Conservation (phyloP, 2,329 filamentous ascomycete species). For the Aotearoamyces nothofagi region DNA sequence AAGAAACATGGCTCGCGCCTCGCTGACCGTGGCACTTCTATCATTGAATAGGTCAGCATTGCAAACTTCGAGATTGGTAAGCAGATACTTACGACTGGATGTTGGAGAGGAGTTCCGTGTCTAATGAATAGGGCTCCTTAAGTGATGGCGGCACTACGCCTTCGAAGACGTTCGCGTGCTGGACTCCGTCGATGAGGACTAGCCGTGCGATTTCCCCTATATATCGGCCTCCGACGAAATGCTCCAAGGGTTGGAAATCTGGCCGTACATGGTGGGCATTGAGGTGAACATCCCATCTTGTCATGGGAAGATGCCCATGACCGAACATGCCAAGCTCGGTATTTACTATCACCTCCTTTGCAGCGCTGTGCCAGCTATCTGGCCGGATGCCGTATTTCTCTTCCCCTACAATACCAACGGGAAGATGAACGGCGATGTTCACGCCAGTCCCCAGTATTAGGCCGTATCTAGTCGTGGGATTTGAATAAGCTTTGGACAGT, state of each 20-base stretch:
- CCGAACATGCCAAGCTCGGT: constrained; percentile 56
- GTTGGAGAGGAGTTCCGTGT: constrained; percentile 41
- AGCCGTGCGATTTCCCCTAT: constrained; percentile 49
- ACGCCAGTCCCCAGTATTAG: constrained; percentile 53
- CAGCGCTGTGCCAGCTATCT: constrained; percentile 37
- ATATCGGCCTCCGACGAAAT: constrained; percentile 50
- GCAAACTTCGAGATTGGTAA: background rate
- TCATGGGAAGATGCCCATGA: constrained; percentile 38
- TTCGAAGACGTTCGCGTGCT: constrained; percentile 36
- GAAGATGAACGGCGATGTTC: constrained; percentile 50
- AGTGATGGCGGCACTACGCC: constrained; percentile 40
- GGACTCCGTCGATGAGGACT: constrained; percentile 41
- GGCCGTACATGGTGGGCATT: constrained; percentile 36
- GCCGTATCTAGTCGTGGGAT: constrained; percentile 42
- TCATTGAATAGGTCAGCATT: background rate
- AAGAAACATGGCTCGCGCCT: constrained; percentile 31
- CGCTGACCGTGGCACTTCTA: constrained; percentile 6
- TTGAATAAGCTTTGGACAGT: constrained; percentile 45
- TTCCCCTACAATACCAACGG: constrained; percentile 36
- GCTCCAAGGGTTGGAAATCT: constrained; percentile 46
- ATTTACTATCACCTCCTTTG: constrained; percentile 49
- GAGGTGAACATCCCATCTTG: constrained; percentile 42
- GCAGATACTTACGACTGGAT: constrained; percentile 31
- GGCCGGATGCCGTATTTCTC: constrained; percentile 42
- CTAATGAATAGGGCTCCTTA: constrained; percentile 36